Percentiles rank a stretch among this genome's conserved stretches.
Conservation (phyloP, 352 stramenopile genomes). For the Globisporangium cystogenes region DNA sequence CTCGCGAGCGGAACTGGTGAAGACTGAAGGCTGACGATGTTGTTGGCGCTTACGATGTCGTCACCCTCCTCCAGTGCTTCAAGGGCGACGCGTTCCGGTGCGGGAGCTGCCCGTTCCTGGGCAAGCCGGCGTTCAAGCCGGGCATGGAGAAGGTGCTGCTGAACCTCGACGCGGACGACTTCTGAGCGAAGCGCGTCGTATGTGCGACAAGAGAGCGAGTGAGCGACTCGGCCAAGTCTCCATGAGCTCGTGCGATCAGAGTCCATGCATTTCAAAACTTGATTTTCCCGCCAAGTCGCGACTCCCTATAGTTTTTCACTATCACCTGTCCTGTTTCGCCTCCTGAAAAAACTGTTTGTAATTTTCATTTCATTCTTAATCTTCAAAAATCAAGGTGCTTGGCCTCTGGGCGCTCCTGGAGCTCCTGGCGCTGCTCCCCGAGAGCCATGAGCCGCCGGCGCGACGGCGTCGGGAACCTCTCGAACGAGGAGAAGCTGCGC, state of each 20-base stretch:
- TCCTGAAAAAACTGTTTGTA: too few relatives aligned
- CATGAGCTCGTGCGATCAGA: too few relatives aligned
- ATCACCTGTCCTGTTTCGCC: not conserved
- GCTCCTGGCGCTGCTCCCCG: too few relatives aligned
- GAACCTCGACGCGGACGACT: constrained; percentile 77
- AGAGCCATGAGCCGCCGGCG: not conserved
- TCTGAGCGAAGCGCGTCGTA: constrained; percentile 24
- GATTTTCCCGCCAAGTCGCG: not conserved
- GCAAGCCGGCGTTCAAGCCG: constrained; percentile 95
- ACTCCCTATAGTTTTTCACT: not conserved
- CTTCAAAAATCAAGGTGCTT: too few relatives aligned
- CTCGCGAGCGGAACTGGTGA: not conserved
- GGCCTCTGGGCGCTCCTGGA: too few relatives aligned
- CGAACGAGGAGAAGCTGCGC: constrained; percentile 47
- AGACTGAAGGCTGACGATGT: too few relatives aligned
- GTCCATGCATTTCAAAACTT: constrained; percentile 1
- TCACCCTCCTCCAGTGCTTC: constrained; percentile 74
- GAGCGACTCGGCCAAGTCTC: not conserved
- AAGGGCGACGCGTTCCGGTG: constrained; percentile 98
- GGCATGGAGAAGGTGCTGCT: constrained; percentile 84
- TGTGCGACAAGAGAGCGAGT: not conserved
- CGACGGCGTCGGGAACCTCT: constrained; percentile 32
- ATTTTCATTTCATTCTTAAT: too few relatives aligned
- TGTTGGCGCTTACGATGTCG: too few relatives aligned
- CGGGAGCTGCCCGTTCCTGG: constrained; percentile 94